Conservation (phyloP, 306 rosid genomes). For the Vigna trinervia region DNA sequence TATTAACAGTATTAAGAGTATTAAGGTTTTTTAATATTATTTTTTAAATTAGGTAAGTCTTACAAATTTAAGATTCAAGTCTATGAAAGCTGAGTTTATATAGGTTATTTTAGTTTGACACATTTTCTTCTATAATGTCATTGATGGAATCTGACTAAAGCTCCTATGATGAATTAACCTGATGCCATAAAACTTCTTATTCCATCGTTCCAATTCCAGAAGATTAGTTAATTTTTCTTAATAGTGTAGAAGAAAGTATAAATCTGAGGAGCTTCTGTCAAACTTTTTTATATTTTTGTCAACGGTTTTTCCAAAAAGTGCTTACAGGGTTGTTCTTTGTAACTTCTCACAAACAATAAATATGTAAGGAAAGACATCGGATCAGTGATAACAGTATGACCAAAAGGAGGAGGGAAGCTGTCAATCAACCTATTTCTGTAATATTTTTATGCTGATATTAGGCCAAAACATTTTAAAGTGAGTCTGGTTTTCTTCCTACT, state of each 20-base stretch:
- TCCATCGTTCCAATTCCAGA: slow-evolving; percentile 56
- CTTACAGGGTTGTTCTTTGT: not conserved
- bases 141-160: slow-evolving; percentile 35
- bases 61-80: not conserved
- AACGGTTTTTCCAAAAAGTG: slow-evolving; percentile 10
- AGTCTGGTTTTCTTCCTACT: slow-evolving; percentile 8
- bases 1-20: not conserved
- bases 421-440: slow-evolving; percentile 1
- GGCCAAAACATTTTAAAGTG: not conserved
- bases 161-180: slow-evolving; percentile 54
- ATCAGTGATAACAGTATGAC: not conserved
- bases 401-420: not conserved
- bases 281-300: not conserved
- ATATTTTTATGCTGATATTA: not conserved
- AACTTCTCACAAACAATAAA: not conserved
- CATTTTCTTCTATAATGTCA: not conserved
- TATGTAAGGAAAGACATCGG: not conserved
- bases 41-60: not conserved
- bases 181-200: slow-evolving; percentile 27
- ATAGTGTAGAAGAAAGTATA: slow-evolving; percentile 46
- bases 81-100: not conserved
- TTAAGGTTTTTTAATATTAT: not conserved
- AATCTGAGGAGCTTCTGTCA: slow-evolving; percentile 56
- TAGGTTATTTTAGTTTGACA: not conserved
- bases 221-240: slow-evolving; percentile 26